Evolutionary conservation across 805 yeast genomes (phyloP).

Genomic region (Pichia gijzeniarum): DNA sequence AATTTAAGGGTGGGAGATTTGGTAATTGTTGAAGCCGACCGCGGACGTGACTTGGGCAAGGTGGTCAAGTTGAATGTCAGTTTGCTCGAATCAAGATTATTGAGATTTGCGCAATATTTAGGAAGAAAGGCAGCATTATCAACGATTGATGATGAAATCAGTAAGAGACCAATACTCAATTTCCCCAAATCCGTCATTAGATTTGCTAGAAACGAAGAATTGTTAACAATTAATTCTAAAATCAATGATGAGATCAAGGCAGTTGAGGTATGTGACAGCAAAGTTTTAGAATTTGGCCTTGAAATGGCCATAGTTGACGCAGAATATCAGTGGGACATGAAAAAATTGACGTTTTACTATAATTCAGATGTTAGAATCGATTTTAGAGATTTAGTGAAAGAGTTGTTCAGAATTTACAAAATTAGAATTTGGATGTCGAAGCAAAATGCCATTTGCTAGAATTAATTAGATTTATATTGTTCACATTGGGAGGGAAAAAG

Average conservation of each 20-base stretch:
- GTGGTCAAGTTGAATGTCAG: slow-evolving; percentile 52
- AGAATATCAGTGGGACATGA: slow-evolving; percentile 80
- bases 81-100: slow-evolving; percentile 58
- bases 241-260: slow-evolving; percentile 66
- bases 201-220: slow-evolving; percentile 56
- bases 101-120: slow-evolving; percentile 59
- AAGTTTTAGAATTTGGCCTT: slow-evolving; percentile 44
- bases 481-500: background rate
- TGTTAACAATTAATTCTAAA: slow-evolving; percentile 51
- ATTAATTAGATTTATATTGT: background rate
- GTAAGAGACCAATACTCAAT: slow-evolving; percentile 43
- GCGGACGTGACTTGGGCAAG: slow-evolving; percentile 73
- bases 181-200: slow-evolving; percentile 64
- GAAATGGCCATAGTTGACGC: slow-evolving; percentile 64
- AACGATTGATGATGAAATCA: slow-evolving; percentile 6
- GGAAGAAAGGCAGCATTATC: slow-evolving; percentile 62
- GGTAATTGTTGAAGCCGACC: slow-evolving; percentile 79
- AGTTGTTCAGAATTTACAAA: slow-evolving; percentile 66
- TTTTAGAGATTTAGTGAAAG: slow-evolving; percentile 70
- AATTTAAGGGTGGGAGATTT: slow-evolving; percentile 50
- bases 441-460: slow-evolving; percentile 13
- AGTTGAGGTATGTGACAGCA: slow-evolving; percentile 50
- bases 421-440: slow-evolving; percentile 83
- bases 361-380: slow-evolving; percentile 60
- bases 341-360: slow-evolving; percentile 74